Evolutionary conservation across 139 green algal genomes (phyloP).

Genomic region (Nannochloris sp.): DNA sequence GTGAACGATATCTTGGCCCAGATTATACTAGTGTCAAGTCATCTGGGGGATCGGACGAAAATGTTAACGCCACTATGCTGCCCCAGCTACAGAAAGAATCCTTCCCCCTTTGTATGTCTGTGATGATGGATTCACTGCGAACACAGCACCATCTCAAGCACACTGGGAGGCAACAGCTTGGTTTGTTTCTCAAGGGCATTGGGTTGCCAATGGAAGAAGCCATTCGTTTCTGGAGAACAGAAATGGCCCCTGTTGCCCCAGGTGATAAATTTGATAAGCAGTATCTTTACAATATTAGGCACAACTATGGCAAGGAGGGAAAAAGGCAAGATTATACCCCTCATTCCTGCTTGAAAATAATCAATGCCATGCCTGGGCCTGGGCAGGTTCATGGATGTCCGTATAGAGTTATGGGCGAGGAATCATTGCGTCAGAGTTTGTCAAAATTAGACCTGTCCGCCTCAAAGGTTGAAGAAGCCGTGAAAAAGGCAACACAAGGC

Average conservation of each 20-base stretch:
- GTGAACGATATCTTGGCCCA: constrained; percentile 57
- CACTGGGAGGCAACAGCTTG: constrained; percentile 79
- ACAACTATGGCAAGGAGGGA: constrained; percentile 97
- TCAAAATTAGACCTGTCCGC: constrained; percentile 25
- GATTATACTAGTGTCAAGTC: constrained; percentile 41
- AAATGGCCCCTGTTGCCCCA: constrained; percentile 46
- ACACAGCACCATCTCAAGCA: constrained; percentile 82
- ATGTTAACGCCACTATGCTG: constrained; percentile 34
- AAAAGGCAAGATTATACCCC: constrained; percentile 87
- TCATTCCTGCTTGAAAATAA: constrained; percentile 78
- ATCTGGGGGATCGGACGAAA: constrained; percentile 10
- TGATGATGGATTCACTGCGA: constrained; percentile 41
- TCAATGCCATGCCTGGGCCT: constrained; percentile 58
- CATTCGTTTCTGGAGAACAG: constrained; percentile 82
- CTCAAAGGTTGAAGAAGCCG: constrained; percentile 48
- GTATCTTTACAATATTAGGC: constrained; percentile 92
- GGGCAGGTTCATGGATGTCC: constrained; percentile 80
- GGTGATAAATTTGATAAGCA: constrained; percentile 94
- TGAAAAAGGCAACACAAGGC: constrained; percentile 56
- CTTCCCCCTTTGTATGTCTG: constrained; percentile 84
- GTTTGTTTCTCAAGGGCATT: constrained; percentile 94
- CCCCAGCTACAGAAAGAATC: constrained; percentile 41
- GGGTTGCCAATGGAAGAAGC: constrained; percentile 85
- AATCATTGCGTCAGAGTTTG: constrained; percentile 50
- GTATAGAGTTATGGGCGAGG: constrained; percentile 68